phyloP scores from a whole-genome alignment of 257 asterid species.

The Solanum phureja region DNA sequence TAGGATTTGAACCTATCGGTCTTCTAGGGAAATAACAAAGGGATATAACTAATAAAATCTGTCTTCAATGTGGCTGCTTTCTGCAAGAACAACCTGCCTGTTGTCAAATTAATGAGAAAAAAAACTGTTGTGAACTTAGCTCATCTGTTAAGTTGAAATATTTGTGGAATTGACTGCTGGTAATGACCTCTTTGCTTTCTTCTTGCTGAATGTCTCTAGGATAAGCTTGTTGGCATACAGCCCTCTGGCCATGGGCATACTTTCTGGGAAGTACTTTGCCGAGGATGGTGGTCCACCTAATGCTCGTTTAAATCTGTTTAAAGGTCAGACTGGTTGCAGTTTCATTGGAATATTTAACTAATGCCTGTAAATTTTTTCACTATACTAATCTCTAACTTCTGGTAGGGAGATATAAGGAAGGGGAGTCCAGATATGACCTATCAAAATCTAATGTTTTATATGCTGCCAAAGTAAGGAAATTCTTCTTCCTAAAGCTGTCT shows the following conservation, averaged over 20 bases:
- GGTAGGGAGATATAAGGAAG: slow-evolving; percentile 76
- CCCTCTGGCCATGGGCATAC: slow-evolving; percentile 95
- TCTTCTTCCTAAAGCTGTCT: neutral
- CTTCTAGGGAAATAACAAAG: neutral
- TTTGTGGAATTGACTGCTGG: neutral
- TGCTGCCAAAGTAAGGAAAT: slow-evolving; percentile 53
- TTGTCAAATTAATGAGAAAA: neutral
- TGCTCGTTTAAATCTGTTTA: slow-evolving; percentile 59
- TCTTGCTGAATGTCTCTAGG: slow-evolving; percentile 3
- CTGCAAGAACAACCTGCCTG: neutral
- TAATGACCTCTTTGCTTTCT: neutral
- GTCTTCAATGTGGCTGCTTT: neutral
- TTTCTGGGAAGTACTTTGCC: slow-evolving; percentile 74
- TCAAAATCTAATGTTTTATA: slow-evolving; percentile 30
- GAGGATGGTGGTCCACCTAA: slow-evolving; percentile 48
- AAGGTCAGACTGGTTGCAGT: slow-evolving; percentile 34
- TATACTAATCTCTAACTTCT: neutral
- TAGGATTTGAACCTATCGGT: neutral
- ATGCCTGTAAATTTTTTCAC: neutral
- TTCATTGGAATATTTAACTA: neutral
- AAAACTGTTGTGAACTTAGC: neutral
- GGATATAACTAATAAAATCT: neutral
- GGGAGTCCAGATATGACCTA: slow-evolving; percentile 79
- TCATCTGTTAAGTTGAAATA: neutral
- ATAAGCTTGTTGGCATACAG: slow-evolving; percentile 68